Evolutionary conservation across 169 alveolate genomes (phyloP).

Genomic region (Blepharisma undulans): DNA sequence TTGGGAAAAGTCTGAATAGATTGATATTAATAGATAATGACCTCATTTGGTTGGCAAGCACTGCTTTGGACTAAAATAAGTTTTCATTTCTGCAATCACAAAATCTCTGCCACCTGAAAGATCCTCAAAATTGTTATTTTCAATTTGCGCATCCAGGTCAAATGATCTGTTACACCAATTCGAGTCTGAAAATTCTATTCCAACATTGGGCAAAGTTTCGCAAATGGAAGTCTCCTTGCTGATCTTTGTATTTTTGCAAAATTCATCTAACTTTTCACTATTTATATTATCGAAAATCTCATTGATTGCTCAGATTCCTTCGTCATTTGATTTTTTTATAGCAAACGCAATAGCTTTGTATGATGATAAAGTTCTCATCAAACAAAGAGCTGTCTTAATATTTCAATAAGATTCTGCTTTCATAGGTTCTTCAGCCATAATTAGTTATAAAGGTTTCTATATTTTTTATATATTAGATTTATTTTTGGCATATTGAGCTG

Average conservation of each 20-base stretch:
- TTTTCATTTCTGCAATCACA: not conserved
- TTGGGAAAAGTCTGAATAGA: not conserved
- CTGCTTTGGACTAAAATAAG: not conserved
- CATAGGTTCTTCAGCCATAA: not conserved
- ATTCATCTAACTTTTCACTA: not conserved
- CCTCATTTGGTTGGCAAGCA: not conserved
- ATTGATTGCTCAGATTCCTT: not conserved
- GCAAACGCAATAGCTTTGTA: not conserved
- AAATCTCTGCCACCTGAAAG: too few species aligned
- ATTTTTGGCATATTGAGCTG: conserved; percentile 93
- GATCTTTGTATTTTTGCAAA: not conserved
- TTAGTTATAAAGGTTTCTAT: not conserved
- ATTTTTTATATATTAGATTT: not conserved
- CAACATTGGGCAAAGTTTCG: too few species aligned
- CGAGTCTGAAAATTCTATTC: too few species aligned
- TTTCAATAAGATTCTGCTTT: not conserved
- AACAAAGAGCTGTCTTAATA: not conserved
- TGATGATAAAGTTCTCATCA: not conserved
- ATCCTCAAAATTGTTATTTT: too few species aligned
- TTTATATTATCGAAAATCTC: not conserved
- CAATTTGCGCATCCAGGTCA: too few species aligned
- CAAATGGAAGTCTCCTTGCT: too few species aligned
- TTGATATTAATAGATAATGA: not conserved
- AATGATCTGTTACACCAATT: too few species aligned
- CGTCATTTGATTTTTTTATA: not conserved